Evolutionary conservation across 176 grass and related monocot genomes (phyloP).

Genomic region (Raddia distichophylla): DNA sequence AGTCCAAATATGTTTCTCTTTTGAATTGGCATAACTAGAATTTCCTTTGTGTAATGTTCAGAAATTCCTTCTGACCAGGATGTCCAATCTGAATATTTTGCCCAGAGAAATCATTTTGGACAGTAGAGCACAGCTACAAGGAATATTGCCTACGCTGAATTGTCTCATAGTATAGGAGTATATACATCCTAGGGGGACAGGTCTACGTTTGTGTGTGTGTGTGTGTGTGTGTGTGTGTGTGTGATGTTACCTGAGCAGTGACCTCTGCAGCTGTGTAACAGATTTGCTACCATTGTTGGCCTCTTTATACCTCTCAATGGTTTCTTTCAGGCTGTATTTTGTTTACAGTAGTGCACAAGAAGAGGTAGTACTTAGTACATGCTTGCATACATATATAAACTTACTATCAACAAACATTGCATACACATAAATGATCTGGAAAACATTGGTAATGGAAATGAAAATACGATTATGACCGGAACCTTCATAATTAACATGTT

Average conservation of each 20-base stretch:
- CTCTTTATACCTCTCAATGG: conserved; percentile 96
- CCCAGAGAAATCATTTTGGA: conserved; percentile 11
- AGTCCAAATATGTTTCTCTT: not conserved
- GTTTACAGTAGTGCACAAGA: not conserved
- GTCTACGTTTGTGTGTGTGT: not conserved
- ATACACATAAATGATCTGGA: too few species aligned
- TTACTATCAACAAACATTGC: not conserved
- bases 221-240: too few species aligned
- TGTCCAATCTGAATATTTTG: conserved; percentile 42
- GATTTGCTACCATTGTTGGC: conserved; percentile 60
- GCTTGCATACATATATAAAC: not conserved
- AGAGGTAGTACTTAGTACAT: conserved; percentile 18
- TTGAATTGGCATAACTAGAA: not conserved
- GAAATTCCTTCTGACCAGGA: not conserved
- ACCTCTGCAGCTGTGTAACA: conserved; percentile 65
- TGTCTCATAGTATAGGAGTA: not conserved
- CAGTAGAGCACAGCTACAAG: conserved; percentile 10
- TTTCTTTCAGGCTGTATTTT: conserved; percentile 71
- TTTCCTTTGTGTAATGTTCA: conserved; percentile 31
- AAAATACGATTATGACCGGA: too few species aligned
- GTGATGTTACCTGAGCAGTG: conserved; percentile 73
- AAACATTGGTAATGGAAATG: too few species aligned
- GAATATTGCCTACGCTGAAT: conserved; percentile 33
- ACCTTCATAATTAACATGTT: not conserved
- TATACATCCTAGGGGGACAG: not conserved